Base-by-base conservation (phyloP, 768 basidiomycete species). In the Lentinula lateritia region DNA sequence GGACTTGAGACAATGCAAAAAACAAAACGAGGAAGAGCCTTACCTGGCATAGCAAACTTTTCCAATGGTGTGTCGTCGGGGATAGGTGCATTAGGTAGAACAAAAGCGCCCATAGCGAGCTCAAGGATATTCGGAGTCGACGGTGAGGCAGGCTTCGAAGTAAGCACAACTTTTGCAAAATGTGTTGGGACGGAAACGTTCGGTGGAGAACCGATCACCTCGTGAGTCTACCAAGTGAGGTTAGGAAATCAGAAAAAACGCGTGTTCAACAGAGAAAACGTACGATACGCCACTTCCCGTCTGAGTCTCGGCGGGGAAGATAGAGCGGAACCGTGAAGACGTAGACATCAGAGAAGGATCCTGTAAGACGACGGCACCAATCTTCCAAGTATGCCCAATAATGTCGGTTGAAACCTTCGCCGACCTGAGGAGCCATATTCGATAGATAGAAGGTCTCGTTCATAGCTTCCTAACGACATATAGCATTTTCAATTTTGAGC, bases 311-410 rank as follows among this genome's bases (percentile, higher is more conserved):
- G 53, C 83, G 86, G 0, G 97, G 97, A 2, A 98, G 84, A 75
- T 98, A 99, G n/a, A 99, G 78, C 0, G 97, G 97, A 16, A 99
- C 82, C 3, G 97, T 99, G 76, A 99, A 99, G 52, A 98, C 88
- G 73, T 95, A 99, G 54, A 99, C 97, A 69, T 99, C 95, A 45
- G 90, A 76, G 72, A 97, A 99, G 34, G 79, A 83, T n/a, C 77
- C 81, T 0, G 96, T 98, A 53, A 98, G 81, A 9, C 87, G 83
- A 45, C 97, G 82, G 72, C 95, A 98, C 89, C 95, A 99, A 67
- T 97, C 89, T 73, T 97, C 93, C 15, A 96, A 74, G 72, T 95
- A 97, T 9, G 94, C 95, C 95, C 95, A 98, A 71, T 98, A 95
- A 70, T 98, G 95, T 59, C 97, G 81, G 70, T 98, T 99, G 80